Evolutionary conservation across 2,329 filamentous ascomycete species (phyloP).

Genomic region (Stagonosporopsis vannaccii): DNA sequence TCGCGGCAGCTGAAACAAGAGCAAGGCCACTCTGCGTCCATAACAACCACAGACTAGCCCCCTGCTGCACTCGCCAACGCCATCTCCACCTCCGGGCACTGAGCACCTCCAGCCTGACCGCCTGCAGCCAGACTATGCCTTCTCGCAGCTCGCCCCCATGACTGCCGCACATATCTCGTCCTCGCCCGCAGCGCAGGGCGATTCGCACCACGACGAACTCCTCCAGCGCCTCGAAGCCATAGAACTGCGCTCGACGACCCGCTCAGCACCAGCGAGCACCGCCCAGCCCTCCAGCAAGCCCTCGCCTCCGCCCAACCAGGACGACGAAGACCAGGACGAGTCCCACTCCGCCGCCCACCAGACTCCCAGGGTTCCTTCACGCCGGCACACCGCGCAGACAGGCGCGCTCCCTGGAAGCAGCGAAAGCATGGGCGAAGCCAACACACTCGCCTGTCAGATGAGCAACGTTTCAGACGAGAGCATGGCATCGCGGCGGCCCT

Average conservation of each 20-base stretch:
- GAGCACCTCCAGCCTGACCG: conserved; percentile 22
- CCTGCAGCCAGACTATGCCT: conserved; percentile 37
- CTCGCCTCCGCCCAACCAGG: conserved; percentile 6
- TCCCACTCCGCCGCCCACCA: conserved; percentile 1
- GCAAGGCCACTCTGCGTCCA: conserved; percentile 42
- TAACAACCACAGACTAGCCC: conserved; percentile 25
- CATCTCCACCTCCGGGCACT: conserved; percentile 24
- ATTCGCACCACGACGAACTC: conserved; percentile 21
- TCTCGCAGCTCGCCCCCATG: conserved; percentile 38
- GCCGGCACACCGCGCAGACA: conserved; percentile 3
- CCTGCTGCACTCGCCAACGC: conserved; percentile 24
- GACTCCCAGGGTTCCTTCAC: conserved; percentile 1
- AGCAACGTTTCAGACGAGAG: conserved; percentile 36
- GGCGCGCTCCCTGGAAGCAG: conserved; percentile 9
- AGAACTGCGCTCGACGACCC: conserved; percentile 20
- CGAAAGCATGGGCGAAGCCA: conserved; percentile 34
- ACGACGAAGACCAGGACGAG: conserved; percentile 4
- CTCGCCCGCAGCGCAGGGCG: conserved; percentile 23
- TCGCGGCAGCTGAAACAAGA: conserved; percentile 44
- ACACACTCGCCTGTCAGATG: conserved; percentile 32
- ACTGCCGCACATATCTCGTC: conserved; percentile 29
- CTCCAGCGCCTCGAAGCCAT: conserved; percentile 35
- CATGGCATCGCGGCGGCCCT: conserved; percentile 35
- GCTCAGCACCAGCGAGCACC: conserved; percentile 15
- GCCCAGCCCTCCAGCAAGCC: conserved; percentile 16